Base-by-base conservation (phyloP, 192 early-diverging fungal genomes). In the Coemansia sp. region DNA sequence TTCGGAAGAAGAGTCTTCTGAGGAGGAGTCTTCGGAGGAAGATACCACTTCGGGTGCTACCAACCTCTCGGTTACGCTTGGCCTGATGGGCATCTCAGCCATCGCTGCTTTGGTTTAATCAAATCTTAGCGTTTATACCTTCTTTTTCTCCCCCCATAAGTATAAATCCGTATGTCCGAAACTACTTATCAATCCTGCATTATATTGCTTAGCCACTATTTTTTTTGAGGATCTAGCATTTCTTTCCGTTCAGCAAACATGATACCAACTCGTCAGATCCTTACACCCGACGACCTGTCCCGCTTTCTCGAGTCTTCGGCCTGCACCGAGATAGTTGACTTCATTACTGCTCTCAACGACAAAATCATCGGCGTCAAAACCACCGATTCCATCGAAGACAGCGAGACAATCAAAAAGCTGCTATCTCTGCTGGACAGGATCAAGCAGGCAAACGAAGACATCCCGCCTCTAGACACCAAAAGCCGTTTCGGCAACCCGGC, bases 401-500 rank as follows among this genome's bases (percentile, higher is more conserved):
- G 73, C 53, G 36, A 34, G 14, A 53, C 54, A 20, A 69, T 91
- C n/a, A 54, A 70, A 37, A 68, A 78, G 14, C 81, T 96, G 26
- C 26, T 92, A 16, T 61, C 69, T 3, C 43, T 89, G 1, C 69
- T 97, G n/a, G 87, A 90, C 51, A 68, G 67, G 0, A 57, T 93
- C 11, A 76, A 82, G 28, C 53, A 81, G 11, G 80, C 80, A 57
- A 78, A 80, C 37, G 66, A 80, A 31, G 83, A 87, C 15, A 88
- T 90, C 10, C 80, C 81, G 38, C 91, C 94, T 10, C 77, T 86
- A 6, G 81, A 90, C 45, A 88, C 88, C 37, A 77, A 81, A 49
- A 86, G 88, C 53, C 81, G 96, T 3, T 98, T 97, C 60, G 96
- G 96, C 26, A 98, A 98, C 80, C 88, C 91, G n/a, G 85, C 92